Conservation (phyloP, 305 asterid species). For the Fraxinus sp. region DNA sequence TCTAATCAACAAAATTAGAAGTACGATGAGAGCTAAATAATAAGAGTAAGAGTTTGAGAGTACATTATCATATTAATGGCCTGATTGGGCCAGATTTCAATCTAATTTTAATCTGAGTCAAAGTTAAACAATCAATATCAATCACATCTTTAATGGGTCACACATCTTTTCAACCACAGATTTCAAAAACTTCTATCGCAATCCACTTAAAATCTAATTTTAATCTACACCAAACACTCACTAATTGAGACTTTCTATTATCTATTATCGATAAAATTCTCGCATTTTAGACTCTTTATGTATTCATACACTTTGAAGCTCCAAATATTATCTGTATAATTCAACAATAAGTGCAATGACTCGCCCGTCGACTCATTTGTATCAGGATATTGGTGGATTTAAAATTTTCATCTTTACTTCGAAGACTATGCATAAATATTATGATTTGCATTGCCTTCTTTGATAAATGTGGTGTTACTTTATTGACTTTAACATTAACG, state of each 20-base stretch:
- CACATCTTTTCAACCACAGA: too few species aligned
- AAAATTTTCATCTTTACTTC: neutral
- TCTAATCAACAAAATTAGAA: neutral
- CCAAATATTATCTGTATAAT: neutral
- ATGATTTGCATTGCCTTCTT: neutral
- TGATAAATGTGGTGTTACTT: neutral
- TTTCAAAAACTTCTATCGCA: too few species aligned
- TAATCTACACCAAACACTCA: too few species aligned
- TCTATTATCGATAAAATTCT: slow-evolving; percentile 11
- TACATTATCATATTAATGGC: neutral
- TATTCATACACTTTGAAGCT: neutral
- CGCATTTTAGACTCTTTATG: slow-evolving; percentile 19
- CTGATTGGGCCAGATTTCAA: too few species aligned
- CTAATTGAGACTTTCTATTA: neutral
- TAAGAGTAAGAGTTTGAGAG: neutral
- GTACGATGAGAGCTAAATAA: neutral
- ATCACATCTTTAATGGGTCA: too few species aligned
- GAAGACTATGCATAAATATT: neutral
- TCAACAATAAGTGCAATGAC: neutral
- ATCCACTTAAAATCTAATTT: too few species aligned
- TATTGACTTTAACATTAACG: neutral
- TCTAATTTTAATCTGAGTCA: too few species aligned
- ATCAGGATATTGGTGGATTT: slow-evolving; percentile 12
- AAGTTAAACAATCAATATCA: too few species aligned
- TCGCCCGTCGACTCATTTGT: neutral